Percentiles rank a stretch among this genome's conserved stretches.
These are phyloP conservation scores for Naganishia cerealis DNA, from an alignment of 1,284 basidiomycete species.

Conservation along the genomic window DNA sequence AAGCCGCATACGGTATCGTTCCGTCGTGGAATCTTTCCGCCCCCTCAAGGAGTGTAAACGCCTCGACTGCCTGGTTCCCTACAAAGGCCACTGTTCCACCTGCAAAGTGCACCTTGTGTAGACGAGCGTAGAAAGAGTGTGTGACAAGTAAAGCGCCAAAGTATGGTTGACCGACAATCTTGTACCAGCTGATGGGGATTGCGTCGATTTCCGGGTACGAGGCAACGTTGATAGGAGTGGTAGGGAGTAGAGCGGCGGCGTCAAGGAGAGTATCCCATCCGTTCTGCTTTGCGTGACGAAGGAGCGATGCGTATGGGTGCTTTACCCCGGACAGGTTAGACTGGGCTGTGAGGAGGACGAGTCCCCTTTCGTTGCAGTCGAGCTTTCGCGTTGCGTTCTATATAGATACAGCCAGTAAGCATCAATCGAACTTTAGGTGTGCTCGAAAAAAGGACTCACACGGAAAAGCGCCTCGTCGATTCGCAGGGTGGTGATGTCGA, in stretches of 20 bases:
- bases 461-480: neutral
- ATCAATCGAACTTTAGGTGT: neutral
- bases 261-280: neutral
- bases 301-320: neutral
- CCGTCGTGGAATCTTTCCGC: neutral
- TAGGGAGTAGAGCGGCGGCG: neutral
- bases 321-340: neutral
- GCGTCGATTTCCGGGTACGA: constrained; percentile 1
- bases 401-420: neutral
- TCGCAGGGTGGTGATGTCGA: neutral
- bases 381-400: neutral
- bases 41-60: neutral
- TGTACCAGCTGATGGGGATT: constrained; percentile 10
- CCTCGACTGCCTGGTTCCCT: neutral
- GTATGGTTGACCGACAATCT: neutral
- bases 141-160: neutral
- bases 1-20: neutral
- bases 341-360: neutral
- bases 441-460: neutral
- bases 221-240: neutral
- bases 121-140: neutral
- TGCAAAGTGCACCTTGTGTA: constrained; percentile 1
- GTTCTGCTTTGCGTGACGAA: constrained; percentile 5
- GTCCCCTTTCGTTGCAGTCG: neutral
- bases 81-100: neutral